Evolutionary conservation across 345 rosid species (phyloP), one percentile per base, ranked within the genome.

Genomic region (Toxicodendron radicans): DNA sequence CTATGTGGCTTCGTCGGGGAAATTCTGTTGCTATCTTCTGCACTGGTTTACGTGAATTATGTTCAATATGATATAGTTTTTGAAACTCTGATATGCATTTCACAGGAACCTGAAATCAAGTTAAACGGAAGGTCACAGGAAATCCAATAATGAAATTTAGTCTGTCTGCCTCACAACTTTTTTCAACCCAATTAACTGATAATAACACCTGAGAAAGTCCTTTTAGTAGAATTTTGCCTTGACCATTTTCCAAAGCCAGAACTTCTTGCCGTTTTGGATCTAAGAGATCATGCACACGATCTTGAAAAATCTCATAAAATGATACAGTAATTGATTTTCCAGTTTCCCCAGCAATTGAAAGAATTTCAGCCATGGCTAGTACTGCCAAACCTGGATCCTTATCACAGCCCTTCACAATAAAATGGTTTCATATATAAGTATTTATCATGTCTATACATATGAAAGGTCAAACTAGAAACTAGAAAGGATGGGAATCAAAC

Each of bases 181-280:
- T 27, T 69, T 16, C 41, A 57, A 10, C 62, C 43, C 53, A 59
- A 58, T 18, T 16, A 43, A 60, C 18, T 12, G 33, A 24, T 30
- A 24, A 78, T 35, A 74, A 17, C 16, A 60, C 98, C 88, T 91
- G 87, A 59, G 95, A 93, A 74, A 93, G 97, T 43, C 97, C 93
- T 78, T 90, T 88, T 1, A 88, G 84, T 73, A 86, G 94, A 57
- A 87, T 76, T 75, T 78, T 88, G 32, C 97, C 91, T 64, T 82
- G 79, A 48, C 85, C 87, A 71, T 82, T 85, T 80, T 84, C 85
- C 54, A 82, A 66, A 23, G 85, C 79, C 3, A 69, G 21, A 56
- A 90, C 87, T 70, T 78, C 76, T 57, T 78, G 72, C 71, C 83
- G 85, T 18, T 85, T 82, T 30, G 83, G 83, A 80, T 73, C 77